Conservation (phyloP, 2,329 filamentous ascomycete species). For the Chaetomium olivaceum region DNA sequence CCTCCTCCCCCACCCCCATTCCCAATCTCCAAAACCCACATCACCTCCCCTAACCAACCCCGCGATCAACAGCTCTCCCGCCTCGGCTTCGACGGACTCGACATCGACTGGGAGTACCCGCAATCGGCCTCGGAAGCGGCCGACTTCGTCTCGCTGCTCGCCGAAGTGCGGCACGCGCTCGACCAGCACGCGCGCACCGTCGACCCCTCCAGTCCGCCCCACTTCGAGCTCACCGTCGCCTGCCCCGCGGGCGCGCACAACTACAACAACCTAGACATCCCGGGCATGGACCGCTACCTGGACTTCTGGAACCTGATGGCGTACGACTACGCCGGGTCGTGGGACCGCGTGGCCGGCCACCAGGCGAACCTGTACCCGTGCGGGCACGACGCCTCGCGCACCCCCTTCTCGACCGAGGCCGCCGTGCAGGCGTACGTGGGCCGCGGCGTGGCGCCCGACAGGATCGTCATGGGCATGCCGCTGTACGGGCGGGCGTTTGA, state of each 20-base stretch:
- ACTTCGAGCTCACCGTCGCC: slow-evolving; percentile 66
- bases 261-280: slow-evolving; percentile 62
- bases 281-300: slow-evolving; percentile 63
- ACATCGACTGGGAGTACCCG: slow-evolving; percentile 71
- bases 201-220: slow-evolving; percentile 42
- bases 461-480: slow-evolving; percentile 89
- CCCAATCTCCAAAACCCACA: too few species aligned
- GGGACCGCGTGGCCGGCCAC: slow-evolving; percentile 72
- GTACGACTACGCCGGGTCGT: slow-evolving; percentile 84
- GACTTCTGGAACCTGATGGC: slow-evolving; percentile 85
- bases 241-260: slow-evolving; percentile 64
- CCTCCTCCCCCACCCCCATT: neutral
- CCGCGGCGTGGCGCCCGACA: slow-evolving; percentile 64
- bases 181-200: slow-evolving; percentile 56
- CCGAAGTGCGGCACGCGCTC: slow-evolving; percentile 57
- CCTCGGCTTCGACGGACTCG: slow-evolving; percentile 73
- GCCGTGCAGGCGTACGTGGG: slow-evolving; percentile 71
- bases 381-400: slow-evolving; percentile 57
- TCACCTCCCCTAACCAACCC: neutral
- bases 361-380: slow-evolving; percentile 75
- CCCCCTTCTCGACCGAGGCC: slow-evolving; percentile 74
- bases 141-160: slow-evolving; percentile 60
- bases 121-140: slow-evolving; percentile 55
- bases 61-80: slow-evolving; percentile 58
- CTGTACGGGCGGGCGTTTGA: slow-evolving; percentile 86